These are phyloP conservation scores for Chiua sp. DNA, from an alignment of 1,284 basidiomycete species.

Conservation along the genomic window DNA sequence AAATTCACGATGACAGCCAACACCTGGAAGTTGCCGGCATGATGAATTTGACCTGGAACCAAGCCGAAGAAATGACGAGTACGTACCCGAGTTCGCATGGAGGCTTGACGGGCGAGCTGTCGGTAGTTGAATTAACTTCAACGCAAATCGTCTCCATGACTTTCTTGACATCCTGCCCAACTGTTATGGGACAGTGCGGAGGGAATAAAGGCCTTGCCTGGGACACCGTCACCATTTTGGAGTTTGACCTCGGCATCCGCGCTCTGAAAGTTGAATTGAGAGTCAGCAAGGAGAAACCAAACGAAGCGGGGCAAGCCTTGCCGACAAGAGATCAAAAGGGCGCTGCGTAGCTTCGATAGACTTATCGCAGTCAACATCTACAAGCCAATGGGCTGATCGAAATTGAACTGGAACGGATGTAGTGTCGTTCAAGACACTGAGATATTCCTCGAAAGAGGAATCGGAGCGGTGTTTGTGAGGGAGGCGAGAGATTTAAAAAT, in stretches of 20 bases:
- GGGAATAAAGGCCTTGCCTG: conserved; percentile 68
- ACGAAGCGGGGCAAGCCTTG: conserved; percentile 72
- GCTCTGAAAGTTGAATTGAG: conserved; percentile 60
- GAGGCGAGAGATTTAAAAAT: conserved; percentile 67
- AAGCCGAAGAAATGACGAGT: neutral
- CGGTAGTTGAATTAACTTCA: conserved; percentile 80
- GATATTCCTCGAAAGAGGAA: conserved; percentile 83
- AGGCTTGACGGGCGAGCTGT: conserved; percentile 38
- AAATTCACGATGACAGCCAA: conserved; percentile 85
- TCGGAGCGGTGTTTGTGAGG: conserved; percentile 67
- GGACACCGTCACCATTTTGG: conserved; percentile 74
- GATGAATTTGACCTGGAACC: conserved; percentile 69
- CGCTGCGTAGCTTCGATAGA: conserved; percentile 82
- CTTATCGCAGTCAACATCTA: conserved; percentile 81
- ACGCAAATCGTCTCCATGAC: conserved; percentile 68
- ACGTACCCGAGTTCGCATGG: conserved; percentile 25
- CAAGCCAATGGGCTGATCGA: neutral
- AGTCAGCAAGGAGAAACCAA: conserved; percentile 72
- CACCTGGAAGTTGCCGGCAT: conserved; percentile 90
- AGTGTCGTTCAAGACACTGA: conserved; percentile 84
- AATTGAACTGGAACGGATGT: conserved; percentile 54
- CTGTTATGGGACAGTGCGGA: conserved; percentile 84
- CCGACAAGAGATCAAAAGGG: conserved; percentile 81
- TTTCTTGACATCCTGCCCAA: conserved; percentile 80
- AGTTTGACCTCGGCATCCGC: conserved; percentile 68